phyloP scores from a whole-genome alignment of 2,329 filamentous ascomycete species.

The Cadophora sp. region DNA sequence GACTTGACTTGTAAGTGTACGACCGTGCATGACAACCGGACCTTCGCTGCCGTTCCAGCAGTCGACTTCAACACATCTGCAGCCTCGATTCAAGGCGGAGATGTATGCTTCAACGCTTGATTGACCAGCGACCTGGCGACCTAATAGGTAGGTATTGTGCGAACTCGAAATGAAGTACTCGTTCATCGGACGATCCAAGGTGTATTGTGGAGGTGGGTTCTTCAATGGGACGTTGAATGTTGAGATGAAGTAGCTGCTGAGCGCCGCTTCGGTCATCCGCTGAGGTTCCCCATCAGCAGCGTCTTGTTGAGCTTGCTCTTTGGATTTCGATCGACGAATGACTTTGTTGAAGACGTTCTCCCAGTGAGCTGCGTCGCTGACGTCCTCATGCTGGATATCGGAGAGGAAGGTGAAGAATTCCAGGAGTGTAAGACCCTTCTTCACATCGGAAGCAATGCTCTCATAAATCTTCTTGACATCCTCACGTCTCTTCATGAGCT shows the following conservation, averaged over 20 bases:
- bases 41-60: conserved; percentile 95
- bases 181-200: conserved; percentile 84
- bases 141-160: conserved; percentile 96
- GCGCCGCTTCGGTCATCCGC: conserved; percentile 78
- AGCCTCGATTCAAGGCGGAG: conserved; percentile 83
- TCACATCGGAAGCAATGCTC: conserved; percentile 61
- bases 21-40: conserved; percentile 89
- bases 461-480: conserved; percentile 81
- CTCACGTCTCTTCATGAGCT: conserved; percentile 80
- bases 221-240: conserved; percentile 73
- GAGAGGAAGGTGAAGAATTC: conserved; percentile 81
- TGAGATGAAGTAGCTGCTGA: conserved; percentile 80
- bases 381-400: conserved; percentile 76
- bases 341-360: conserved; percentile 75
- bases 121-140: conserved; percentile 85
- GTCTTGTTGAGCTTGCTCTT: conserved; percentile 53
- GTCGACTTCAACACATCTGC: conserved; percentile 95
- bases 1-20: conserved; percentile 86
- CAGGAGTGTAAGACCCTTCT: conserved; percentile 69
- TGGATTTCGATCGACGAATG: conserved; percentile 62
- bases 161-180: conserved; percentile 99
- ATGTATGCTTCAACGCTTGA: conserved; percentile 98
- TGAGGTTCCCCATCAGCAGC: conserved; percentile 53
- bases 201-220: conserved; percentile 64
- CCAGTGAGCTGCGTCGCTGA: conserved; percentile 70